A percentile compares a stretch with the other conserved stretches of the same genome.
phyloP scores from a whole-genome alignment of 768 basidiomycete species.

The Mycena maculata region DNA sequence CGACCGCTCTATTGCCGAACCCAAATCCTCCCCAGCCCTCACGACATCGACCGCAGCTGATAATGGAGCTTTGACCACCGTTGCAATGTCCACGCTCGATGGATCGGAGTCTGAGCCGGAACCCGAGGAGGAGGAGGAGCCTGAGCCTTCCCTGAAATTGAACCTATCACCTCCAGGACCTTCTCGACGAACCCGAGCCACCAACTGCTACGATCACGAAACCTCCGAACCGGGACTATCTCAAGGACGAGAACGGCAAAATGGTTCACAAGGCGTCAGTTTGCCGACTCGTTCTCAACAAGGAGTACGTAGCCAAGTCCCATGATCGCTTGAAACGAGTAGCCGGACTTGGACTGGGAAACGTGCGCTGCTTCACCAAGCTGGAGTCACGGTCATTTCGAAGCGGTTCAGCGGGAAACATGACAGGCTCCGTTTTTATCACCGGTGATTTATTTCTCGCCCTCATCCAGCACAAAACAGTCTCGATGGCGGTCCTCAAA shows the following conservation, averaged over 20 bases:
- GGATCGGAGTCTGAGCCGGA: background rate
- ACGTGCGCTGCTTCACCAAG: constrained; percentile 1
- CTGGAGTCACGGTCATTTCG: background rate
- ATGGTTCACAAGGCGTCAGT: constrained; percentile 12
- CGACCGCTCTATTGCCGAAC: background rate
- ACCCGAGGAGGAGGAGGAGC: too few species aligned
- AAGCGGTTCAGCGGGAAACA: background rate
- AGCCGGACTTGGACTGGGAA: background rate
- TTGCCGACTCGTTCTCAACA: constrained; percentile 4
- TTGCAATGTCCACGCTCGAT: background rate
- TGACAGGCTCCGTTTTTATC: background rate
- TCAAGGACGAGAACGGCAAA: background rate
- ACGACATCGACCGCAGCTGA: background rate
- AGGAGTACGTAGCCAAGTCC: background rate
- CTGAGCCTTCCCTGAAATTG: too few species aligned
- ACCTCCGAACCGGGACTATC: background rate
- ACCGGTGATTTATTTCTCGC: background rate
- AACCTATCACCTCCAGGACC: too few species aligned
- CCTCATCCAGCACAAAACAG: background rate
- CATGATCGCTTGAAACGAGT: background rate
- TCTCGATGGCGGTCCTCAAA: background rate
- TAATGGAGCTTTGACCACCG: background rate
- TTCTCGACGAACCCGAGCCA: too few species aligned
- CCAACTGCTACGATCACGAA: too few species aligned
- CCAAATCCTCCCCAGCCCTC: too few species aligned